Evolutionary conservation across 257 asterid genomes (phyloP).

Genomic region (Solanum paucissectum): DNA sequence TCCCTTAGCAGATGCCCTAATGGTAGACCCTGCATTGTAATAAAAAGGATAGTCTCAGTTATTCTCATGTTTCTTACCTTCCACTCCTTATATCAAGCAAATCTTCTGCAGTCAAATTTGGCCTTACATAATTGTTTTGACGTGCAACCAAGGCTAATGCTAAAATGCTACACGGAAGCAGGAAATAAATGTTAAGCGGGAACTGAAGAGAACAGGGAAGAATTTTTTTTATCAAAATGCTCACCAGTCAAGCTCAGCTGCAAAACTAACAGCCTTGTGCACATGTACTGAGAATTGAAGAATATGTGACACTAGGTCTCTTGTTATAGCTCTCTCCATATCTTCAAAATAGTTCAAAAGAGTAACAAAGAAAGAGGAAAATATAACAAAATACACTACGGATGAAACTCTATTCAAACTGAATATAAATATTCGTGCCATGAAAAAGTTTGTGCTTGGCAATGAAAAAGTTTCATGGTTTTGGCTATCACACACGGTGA

Average conservation of each 20-base stretch:
- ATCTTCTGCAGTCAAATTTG: constrained; percentile 75
- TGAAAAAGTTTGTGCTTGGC: background rate
- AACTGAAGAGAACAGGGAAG: background rate
- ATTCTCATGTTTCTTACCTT: constrained; percentile 49
- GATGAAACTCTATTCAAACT: background rate
- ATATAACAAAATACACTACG: background rate
- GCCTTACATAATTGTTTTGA: constrained; percentile 92
- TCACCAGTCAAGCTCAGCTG: constrained; percentile 97
- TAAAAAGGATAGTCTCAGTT: background rate
- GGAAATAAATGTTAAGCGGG: constrained; percentile 5
- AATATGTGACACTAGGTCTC: constrained; percentile 75
- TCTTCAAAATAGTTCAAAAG: constrained; percentile 30
- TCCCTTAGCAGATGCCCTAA: constrained; percentile 3
- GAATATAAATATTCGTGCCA: background rate
- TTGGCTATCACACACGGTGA: background rate
- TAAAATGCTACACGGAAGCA: constrained; percentile 40
- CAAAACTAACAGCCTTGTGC: constrained; percentile 58
- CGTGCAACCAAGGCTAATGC: constrained; percentile 89
- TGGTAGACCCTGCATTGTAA: constrained; percentile 1
- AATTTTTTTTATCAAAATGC: constrained; percentile 9
- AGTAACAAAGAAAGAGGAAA: background rate
- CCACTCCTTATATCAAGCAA: constrained; percentile 77
- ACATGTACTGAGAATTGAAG: constrained; percentile 65
- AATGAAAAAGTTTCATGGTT: background rate
- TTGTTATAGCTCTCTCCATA: constrained; percentile 94